Percentiles rank a stretch among this genome's conserved stretches.
phyloP scores from a whole-genome alignment of 2,329 filamentous ascomycete species.

The Penicillium rolfsii region DNA sequence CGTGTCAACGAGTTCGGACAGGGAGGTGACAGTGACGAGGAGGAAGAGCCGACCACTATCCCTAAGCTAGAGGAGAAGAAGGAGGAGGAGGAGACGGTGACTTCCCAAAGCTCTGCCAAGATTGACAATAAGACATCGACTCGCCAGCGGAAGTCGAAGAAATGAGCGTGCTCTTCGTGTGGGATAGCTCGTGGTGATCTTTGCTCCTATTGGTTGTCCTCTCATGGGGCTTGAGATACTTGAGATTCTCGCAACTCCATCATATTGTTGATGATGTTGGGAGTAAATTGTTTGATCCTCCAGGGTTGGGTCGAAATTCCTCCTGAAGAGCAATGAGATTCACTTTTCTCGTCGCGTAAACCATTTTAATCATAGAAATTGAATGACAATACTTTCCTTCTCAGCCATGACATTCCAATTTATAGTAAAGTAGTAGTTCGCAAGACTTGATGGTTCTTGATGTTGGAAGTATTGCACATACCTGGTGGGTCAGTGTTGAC shows the following conservation, averaged over 20 bases:
- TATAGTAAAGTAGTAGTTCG: neutral
- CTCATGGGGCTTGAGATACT: neutral
- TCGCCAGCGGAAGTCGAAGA: conserved; percentile 36
- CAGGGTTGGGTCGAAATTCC: neutral
- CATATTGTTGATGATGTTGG: conserved; percentile 1
- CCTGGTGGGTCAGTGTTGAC: conserved; percentile 19
- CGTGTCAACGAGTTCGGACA: conserved; percentile 98
- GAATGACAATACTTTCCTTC: neutral
- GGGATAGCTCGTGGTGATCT: neutral
- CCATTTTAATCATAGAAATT: conserved; percentile 3
- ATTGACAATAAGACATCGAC: conserved; percentile 32
- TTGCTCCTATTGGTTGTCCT: neutral
- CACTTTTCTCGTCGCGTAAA: neutral
- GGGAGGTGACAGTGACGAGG: conserved; percentile 84
- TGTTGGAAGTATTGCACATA: neutral
- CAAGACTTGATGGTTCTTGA: neutral
- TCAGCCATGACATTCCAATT: neutral
- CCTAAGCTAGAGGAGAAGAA: conserved; percentile 24
- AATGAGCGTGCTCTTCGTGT: conserved; percentile 25
- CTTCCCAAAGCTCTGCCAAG: conserved; percentile 36
- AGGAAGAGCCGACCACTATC: conserved; percentile 43
- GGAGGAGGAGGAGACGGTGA: conserved; percentile 22
- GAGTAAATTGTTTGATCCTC: neutral
- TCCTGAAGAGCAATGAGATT: neutral
- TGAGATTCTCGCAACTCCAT: neutral